Base-by-base conservation (phyloP, 2,329 filamentous ascomycete species). In the Ophiocordyceps australis region DNA sequence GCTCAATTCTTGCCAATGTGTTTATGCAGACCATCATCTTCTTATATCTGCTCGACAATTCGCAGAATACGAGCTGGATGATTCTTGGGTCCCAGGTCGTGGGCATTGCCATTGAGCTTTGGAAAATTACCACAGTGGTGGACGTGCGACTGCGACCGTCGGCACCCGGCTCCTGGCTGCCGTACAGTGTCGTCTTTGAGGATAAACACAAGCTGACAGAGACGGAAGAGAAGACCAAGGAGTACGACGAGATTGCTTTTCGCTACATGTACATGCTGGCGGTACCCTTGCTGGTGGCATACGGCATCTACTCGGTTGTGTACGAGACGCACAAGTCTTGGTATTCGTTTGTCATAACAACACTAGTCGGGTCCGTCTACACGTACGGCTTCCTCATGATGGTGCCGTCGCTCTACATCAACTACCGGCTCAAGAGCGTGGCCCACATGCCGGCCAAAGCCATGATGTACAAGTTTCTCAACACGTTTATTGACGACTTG, bases 331-430 rank as follows among this genome's bases (percentile, higher is more conserved):
- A 98, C 62, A 95, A 95, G 62, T 89, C 80, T 25, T 95, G 89
- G 89, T 94, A 94, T 57, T 89, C 78, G 22, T 98, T 85, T 59
- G 65, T 91, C 49, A 92, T 98, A 47, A 73, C 89, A 14, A 95
- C 86, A 0, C 72, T 98, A 8, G 89, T 98, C 14, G 89, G 85
- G 9, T 86, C 78, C 22, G 89, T 98, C 26, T 98, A 98, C 49
- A 85, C 89, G 0, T 98, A 98, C 47, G 89, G 89, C 5, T 98
- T 98, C 64, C 58, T 98, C 33, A 93, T 98, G 83, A 98, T 98
- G 89, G 78, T 98, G 7, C 89, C 89, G 10, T 78, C 74, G 31
- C 62, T 98, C 18, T 98, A 95, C 59, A 98, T 98, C 70, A 98
- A 98, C 65, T 98, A 98, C 61, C 75, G 86, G 9, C 70, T 98